Evolutionary conservation across 1,139 yeast genomes (phyloP).

Genomic region (Lodderomyces oxycetoniae): DNA sequence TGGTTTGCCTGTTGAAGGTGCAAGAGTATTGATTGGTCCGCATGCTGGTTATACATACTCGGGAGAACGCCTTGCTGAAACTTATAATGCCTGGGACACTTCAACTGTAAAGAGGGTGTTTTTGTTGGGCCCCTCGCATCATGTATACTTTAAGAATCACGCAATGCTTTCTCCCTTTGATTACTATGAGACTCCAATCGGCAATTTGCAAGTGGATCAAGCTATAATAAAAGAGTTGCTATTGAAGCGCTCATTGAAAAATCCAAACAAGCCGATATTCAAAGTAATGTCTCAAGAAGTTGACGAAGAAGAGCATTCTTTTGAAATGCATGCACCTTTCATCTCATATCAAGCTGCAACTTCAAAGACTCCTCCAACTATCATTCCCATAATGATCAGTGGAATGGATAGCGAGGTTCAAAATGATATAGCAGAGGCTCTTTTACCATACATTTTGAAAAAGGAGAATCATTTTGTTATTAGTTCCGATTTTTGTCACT

Average conservation of each 20-base stretch:
- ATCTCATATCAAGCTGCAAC: constrained; percentile 31
- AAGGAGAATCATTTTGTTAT: constrained; percentile 65
- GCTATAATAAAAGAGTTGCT: constrained; percentile 35
- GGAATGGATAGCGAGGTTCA: constrained; percentile 48
- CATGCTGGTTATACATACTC: constrained; percentile 93
- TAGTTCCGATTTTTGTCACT: constrained; percentile 93
- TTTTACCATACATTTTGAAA: constrained; percentile 54
- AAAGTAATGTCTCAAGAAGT: constrained; percentile 51
- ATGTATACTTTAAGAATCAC: constrained; percentile 64
- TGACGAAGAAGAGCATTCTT: constrained; percentile 87
- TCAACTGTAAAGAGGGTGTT: constrained; percentile 58
- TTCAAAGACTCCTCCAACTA: constrained; percentile 34
- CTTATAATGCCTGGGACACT: constrained; percentile 70
- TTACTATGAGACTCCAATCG: constrained; percentile 75
- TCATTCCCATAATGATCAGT: constrained; percentile 81
- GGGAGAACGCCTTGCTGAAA: constrained; percentile 72
- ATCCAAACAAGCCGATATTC: constrained; percentile 27
- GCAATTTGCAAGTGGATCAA: constrained; percentile 62
- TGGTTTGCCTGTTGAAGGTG: constrained; percentile 47
- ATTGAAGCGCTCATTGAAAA: constrained; percentile 13
- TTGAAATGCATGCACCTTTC: constrained; percentile 92
- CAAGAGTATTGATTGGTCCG: constrained; percentile 59
- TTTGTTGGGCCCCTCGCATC: constrained; percentile 91
- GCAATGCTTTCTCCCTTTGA: constrained; percentile 55
- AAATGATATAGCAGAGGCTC: constrained; percentile 39